These are phyloP conservation scores for Candida glucosophila DNA, from an alignment of 1,139 yeast species.

Conservation along the genomic window DNA sequence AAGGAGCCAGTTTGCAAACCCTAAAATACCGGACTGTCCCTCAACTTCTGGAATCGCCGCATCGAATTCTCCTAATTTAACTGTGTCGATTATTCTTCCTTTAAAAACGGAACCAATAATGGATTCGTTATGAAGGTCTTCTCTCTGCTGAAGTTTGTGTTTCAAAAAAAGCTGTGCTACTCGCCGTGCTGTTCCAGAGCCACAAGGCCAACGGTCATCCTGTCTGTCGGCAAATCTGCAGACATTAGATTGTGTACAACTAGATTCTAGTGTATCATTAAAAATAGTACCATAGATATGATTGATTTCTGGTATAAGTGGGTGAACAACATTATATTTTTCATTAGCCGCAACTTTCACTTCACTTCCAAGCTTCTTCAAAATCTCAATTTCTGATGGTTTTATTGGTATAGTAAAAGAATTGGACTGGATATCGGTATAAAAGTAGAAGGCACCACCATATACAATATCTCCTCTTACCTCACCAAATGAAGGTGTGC, in stretches of 20 bases:
- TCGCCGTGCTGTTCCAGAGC: too few relatives aligned
- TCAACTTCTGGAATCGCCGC: constrained; percentile 12
- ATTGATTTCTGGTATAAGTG: too few relatives aligned
- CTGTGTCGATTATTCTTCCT: constrained; percentile 8
- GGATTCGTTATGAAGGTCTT: constrained; percentile 10
- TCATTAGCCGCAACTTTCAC: constrained; percentile 9
- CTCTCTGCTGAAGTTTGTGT: constrained; percentile 3
- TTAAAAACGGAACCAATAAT: constrained; percentile 10
- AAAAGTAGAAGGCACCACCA: constrained; percentile 14
- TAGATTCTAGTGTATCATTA: too few relatives aligned
- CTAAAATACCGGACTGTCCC: constrained; percentile 11
- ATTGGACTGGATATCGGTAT: constrained; percentile 6
- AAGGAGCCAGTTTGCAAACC: constrained; percentile 11
- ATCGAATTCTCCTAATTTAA: constrained; percentile 8
- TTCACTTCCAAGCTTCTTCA: constrained; percentile 9
- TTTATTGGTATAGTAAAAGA: constrained; percentile 5
- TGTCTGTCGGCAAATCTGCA: too few relatives aligned
- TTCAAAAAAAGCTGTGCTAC: constrained; percentile 10
- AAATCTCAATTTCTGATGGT: constrained; percentile 4
- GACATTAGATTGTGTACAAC: too few relatives aligned
- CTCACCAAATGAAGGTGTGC: constrained; percentile 7
- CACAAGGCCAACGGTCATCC: too few relatives aligned
- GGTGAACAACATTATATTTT: constrained; percentile 6
- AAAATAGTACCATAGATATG: too few relatives aligned
- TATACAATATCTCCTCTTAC: constrained; percentile 13